Evolutionary conservation across 345 rosid genomes (phyloP), one percentile per base, ranked within the genome.

Genomic region (Toxicodendron radicans): DNA sequence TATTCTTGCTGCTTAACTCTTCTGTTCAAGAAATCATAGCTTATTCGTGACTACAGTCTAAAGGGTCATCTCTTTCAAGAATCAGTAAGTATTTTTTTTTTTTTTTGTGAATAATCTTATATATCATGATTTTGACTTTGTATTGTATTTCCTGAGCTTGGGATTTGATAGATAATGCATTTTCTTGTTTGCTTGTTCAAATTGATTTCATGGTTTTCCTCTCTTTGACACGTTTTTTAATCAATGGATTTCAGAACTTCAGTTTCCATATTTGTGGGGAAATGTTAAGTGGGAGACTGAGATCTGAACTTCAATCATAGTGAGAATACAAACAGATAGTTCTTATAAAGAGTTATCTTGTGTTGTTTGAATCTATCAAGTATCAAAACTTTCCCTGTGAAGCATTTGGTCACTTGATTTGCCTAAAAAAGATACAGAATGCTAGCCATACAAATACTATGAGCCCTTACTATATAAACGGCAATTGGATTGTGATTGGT

Each of bases 31-130:
- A 48, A 58, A 21, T 58, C 48, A 63, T 38, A 7, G 35, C 59
- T 48, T n/a, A 33, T 18, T 18, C 58, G 3, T 60, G 56, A 33
- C 63, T 7, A 1, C 18, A 64, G 33, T 24, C 30, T 27, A 27
- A 0, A 27, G 2, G 30, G 30, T 1, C 30, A 46, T 64, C 54
- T 27, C 62, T 30, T 53, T 17, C 64, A 2, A 45, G 23, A 32
- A 67, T 78, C 64, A 64, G 84, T 78, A 76, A 85, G 81, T 68
- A 27, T 27, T 27, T 27, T 73, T 12, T 14, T 46, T 16, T 0
- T 9, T 7, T 38, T 54, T 5, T n/a, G 1, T 5, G n/a, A 11
- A 3, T 54, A 27, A 27, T 27, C 30, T 30, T 20, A 2, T 23
- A 14, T 38, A 23, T n/a, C 20, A 27, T 59, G 56, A 64, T 27